Evolutionary conservation across 257 asterid species (phyloP), one percentile per base, ranked within the genome.

Genomic region (Ehretia macrophylla): DNA sequence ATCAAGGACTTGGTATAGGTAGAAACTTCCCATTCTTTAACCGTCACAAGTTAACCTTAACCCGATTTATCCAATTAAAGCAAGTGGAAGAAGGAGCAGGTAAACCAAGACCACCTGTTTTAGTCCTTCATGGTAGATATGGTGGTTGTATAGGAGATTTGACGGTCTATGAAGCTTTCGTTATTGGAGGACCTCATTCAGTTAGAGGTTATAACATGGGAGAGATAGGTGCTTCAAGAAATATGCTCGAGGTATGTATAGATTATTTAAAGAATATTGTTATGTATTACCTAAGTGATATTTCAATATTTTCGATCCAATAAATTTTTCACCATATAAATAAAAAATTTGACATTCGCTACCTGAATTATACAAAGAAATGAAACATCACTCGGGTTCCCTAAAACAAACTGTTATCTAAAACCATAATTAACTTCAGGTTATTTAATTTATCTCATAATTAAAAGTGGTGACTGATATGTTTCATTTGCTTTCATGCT

Each of bases 141-240:
- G 96, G 97, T 64, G 96, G 96, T 17, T 93, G 99, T 66, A 91
- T 93, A 18, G 99, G 99, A 37, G 97, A 93, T 73, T 96, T 93
- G 75, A 94, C 97, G 32, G 85, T 94, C 63, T 85, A 93, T 58
- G 99, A 93, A 65, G 97, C 97, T 50, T 93, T 93, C 63, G 80
- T 95, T 18, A 77, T 93, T 58, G 99, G 97, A 17, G 99, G 99
- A 18, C 99, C 97, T 51, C 83, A 89, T 62, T 89, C 99, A 12
- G 97, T 89, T 5, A 76, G 99, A 59, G 97, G 99, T 54, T 93
- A 93, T 70, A 89, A 85, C 74, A 85, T 93, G 96, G 99, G 99
- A 62, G 99, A 93, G 83, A 71, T 89, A 64, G 99, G 97, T 54
- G 97, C 95, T 18, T 93, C 99, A 51, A 78, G 97, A 79, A 85